Percentiles rank a stretch among this genome's conserved stretches.
Conservation (phyloP, 306 rosid genomes). For the Sindora glabra region DNA sequence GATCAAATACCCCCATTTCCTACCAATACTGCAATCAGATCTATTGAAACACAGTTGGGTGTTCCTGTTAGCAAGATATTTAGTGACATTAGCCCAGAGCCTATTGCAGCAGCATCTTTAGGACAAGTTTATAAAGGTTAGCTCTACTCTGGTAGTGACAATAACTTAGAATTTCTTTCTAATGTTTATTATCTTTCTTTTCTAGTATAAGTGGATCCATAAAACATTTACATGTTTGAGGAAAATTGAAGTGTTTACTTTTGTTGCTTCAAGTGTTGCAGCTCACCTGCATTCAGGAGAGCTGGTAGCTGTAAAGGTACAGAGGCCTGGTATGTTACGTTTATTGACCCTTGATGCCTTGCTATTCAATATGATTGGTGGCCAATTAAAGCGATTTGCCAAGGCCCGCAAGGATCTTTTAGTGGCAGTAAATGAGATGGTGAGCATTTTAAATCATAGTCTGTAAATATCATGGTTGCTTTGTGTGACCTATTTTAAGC, state of each 20-base stretch:
- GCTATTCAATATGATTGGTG: conserved; percentile 92
- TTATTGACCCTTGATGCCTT: conserved; percentile 89
- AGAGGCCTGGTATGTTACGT: conserved; percentile 96
- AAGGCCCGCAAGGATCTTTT: conserved; percentile 87
- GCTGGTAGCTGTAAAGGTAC: conserved; percentile 93
- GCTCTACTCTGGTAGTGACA: background rate
- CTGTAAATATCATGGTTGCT: background rate
- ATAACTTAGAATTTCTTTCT: background rate
- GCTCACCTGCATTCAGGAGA: conserved; percentile 97
- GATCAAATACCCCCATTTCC: conserved; percentile 97
- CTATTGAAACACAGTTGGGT: too few relatives aligned
- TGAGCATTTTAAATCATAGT: conserved; percentile 12
- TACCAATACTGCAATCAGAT: conserved; percentile 7
- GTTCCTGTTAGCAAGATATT: too few relatives aligned
- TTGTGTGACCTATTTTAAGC: conserved; percentile 10
- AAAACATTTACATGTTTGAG: conserved; percentile 13
- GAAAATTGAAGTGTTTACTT: conserved; percentile 44
- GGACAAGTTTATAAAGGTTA: too few relatives aligned
- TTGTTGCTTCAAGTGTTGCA: conserved; percentile 86
- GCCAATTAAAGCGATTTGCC: conserved; percentile 80
- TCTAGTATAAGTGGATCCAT: conserved; percentile 5
- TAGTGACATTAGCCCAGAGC: too few relatives aligned
- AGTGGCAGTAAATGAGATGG: conserved; percentile 95
- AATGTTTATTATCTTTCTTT: background rate
- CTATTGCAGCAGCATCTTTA: too few relatives aligned